phyloP scores from a whole-genome alignment of 257 asterid species.

The Primulina tabacum region DNA sequence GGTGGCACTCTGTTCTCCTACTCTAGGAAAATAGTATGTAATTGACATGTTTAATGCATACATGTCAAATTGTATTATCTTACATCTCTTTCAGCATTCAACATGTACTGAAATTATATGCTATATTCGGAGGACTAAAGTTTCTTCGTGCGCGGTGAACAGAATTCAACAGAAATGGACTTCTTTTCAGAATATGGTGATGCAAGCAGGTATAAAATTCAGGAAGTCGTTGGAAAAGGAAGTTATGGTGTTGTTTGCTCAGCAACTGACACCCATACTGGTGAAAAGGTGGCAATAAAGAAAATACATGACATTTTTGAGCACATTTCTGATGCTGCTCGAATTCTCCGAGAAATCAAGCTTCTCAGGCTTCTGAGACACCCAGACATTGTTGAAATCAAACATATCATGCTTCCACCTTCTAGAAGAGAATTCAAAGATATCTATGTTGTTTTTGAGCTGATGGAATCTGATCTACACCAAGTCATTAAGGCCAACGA shows the following conservation, averaged over 20 bases:
- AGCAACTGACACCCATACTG: slow-evolving; percentile 67
- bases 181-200: slow-evolving; percentile 53
- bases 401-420: slow-evolving; percentile 81
- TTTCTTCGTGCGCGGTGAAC: not conserved
- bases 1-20: not conserved
- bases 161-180: slow-evolving; percentile 43
- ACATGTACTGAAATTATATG: not conserved
- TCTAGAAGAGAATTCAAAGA: slow-evolving; percentile 78
- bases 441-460: slow-evolving; percentile 83
- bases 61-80: not conserved
- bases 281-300: slow-evolving; percentile 80
- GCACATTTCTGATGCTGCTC: slow-evolving; percentile 83
- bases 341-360: slow-evolving; percentile 79
- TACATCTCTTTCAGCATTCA: not conserved
- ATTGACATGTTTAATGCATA: not conserved
- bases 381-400: slow-evolving; percentile 85
- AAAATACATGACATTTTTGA: slow-evolving; percentile 74
- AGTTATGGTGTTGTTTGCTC: slow-evolving; percentile 91
- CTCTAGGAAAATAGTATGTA: not conserved
- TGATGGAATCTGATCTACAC: slow-evolving; percentile 67
- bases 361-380: slow-evolving; percentile 79
- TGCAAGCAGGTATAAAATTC: slow-evolving; percentile 42
- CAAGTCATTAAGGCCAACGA: slow-evolving; percentile 92
- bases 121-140: not conserved
- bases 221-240: slow-evolving; percentile 78